A percentile compares a stretch with the other conserved stretches of the same genome.
Evolutionary conservation across 768 basidiomycete genomes (phyloP).

Genomic region (Auriscalpium orientale): DNA sequence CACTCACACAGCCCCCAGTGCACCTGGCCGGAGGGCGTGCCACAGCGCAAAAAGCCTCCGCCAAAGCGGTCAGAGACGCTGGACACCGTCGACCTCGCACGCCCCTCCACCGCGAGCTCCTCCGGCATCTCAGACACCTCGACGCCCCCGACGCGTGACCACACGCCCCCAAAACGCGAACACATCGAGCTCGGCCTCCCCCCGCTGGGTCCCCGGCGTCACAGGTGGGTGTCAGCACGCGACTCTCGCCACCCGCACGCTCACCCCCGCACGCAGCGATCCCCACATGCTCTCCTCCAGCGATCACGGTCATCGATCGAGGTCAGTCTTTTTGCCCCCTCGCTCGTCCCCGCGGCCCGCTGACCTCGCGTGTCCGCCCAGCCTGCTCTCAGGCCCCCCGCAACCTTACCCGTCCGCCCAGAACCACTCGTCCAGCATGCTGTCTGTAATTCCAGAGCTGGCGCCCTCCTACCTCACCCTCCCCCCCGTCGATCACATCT

Average conservation of each 20-base stretch:
- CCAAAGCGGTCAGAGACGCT: conserved; percentile 34
- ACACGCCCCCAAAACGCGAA: conserved; percentile 50
- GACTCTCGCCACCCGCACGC: conserved; percentile 1
- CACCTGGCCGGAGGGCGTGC: conserved; percentile 79
- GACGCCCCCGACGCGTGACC: conserved; percentile 63
- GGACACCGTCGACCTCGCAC: conserved; percentile 40
- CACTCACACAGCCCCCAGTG: conserved; percentile 37
- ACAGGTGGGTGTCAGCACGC: conserved; percentile 23
- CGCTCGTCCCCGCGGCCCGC: background rate
- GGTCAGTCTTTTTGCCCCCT: conserved; percentile 8
- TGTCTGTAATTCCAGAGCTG: conserved; percentile 57
- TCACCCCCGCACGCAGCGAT: conserved; percentile 13
- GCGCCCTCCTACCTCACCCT: conserved; percentile 37
- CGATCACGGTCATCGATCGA: conserved; percentile 16
- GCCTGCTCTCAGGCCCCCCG: conserved; percentile 27
- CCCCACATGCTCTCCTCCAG: conserved; percentile 9
- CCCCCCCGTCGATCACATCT: conserved; percentile 43
- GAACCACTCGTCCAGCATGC: conserved; percentile 34
- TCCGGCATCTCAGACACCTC: conserved; percentile 66
- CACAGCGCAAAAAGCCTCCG: conserved; percentile 58
- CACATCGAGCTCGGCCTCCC: conserved; percentile 32
- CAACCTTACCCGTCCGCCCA: conserved; percentile 39
- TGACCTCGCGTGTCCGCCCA: conserved; percentile 2
- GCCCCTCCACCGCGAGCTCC: conserved; percentile 72
- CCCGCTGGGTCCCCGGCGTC: conserved; percentile 32